A percentile compares a stretch with the other conserved stretches of the same genome.
These are phyloP conservation scores for Abrus precatorius DNA, from an alignment of 306 rosid genomes.

Conservation along the genomic window DNA sequence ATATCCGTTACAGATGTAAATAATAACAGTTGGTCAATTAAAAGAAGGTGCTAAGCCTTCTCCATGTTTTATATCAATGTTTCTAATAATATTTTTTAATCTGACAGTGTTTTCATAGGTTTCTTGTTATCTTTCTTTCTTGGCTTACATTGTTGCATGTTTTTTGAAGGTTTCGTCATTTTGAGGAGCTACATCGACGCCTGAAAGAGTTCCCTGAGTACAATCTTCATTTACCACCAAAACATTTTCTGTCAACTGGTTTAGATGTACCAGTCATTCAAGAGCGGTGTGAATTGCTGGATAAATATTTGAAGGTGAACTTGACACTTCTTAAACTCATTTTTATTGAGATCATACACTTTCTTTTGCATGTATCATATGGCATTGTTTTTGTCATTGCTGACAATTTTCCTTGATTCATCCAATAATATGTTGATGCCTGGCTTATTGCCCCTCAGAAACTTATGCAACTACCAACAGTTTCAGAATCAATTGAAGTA, in stretches of 20 bases:
- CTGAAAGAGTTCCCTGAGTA: conserved; percentile 93
- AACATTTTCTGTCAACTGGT: conserved; percentile 95
- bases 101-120: conserved; percentile 21
- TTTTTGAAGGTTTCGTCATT: conserved; percentile 87
- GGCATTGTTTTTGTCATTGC: conserved; percentile 41
- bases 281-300: conserved; percentile 89
- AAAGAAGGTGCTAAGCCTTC: conserved; percentile 79
- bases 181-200: conserved; percentile 97
- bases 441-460: conserved; percentile 64
- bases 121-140: conserved; percentile 12
- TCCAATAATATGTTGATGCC: conserved; percentile 42
- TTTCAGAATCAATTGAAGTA: conserved; percentile 98
- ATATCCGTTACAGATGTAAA: conserved; percentile 87
- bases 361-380: conserved; percentile 32
- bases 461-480: conserved; percentile 90
- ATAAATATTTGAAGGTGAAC: conserved; percentile 85
- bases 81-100: conserved; percentile 36
- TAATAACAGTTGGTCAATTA: conserved; percentile 95
- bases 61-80: conserved; percentile 35
- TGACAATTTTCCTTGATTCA: conserved; percentile 37
- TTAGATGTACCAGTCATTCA: conserved; percentile 85
- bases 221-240: conserved; percentile 95
- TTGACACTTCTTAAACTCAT: conserved; percentile 25
- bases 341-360: conserved; percentile 37
- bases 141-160: conserved; percentile 29